Evolutionary conservation across 1,284 basidiomycete species (phyloP), one percentile per base, ranked within the genome.

Genomic region (Cryptococcus sp.): DNA sequence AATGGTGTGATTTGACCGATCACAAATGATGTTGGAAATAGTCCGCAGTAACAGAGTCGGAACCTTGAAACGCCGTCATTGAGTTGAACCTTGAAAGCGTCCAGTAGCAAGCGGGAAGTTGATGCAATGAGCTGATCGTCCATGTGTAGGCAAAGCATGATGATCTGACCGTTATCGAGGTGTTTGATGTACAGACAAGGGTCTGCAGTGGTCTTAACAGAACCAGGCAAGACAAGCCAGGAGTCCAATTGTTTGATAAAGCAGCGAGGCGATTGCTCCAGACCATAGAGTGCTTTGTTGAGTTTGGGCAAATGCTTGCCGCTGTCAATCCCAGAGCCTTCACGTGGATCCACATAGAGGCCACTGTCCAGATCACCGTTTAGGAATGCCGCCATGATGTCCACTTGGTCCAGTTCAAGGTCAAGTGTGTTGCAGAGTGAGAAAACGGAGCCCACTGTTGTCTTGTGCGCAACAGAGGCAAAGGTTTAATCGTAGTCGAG

Each of bases 71-170:
- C n/a, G 33, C 22, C 3, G 45, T 18, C 28, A 21, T 60, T 57
- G 24, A 63, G 48, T 4, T 35, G 10, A 1, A 12, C 12, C 39
- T 62, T 64, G 46, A 62, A 61, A 1, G 31, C 18, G 33, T 61
- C 51, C 4, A 31, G 28, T 31, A 31, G 28, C 14, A 7, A 14
- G 16, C 52, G 38, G n/a, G n/a, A 25, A 38, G 49, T 48, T 32
- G 45, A 48, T 12, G 57, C 56, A 21, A 65, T 59, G 16, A 62
- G 48, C 41, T 61, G 55, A 42, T 64, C 64, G 38, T 62, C 62
- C 22, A 62, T 58, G 43, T 59, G 57, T 6, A 59, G 37, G 5
- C 57, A 53, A 0, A 61, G 32, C 19, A 57, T 37, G 26, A 54
- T 16, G 9, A 43, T 25, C n/a, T 36, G 6, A 7, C 36, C 37